These are phyloP conservation scores for Warburgia ugandensis DNA, from an alignment of 164 flowering plant genomes.

Conservation along the genomic window DNA sequence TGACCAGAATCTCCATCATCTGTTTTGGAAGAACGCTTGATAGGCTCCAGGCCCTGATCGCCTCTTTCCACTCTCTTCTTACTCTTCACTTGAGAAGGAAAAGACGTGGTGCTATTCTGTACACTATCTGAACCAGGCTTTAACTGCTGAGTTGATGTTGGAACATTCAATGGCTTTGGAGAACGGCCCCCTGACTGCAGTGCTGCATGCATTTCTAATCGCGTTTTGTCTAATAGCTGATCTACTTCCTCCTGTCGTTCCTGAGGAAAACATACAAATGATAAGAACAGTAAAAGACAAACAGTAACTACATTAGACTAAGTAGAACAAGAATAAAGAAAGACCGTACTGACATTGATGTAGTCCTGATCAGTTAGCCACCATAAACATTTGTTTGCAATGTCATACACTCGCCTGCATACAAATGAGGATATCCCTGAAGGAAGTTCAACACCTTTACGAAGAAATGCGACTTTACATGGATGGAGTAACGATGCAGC, in stretches of 20 bases:
- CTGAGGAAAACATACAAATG: slow-evolving; percentile 25
- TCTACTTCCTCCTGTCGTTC: slow-evolving; percentile 87
- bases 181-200: slow-evolving; percentile 66
- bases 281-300: no score
- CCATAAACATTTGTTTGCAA: slow-evolving; percentile 70
- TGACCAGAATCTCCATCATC: slow-evolving; percentile 64
- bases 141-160: slow-evolving; percentile 48
- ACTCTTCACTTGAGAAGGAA: slow-evolving; percentile 61
- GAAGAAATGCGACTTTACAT: slow-evolving; percentile 96
- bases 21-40: slow-evolving; percentile 41
- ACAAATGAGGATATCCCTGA: slow-evolving; percentile 81
- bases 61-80: slow-evolving; percentile 76
- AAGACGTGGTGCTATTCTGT: slow-evolving; percentile 35
- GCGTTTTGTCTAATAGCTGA: slow-evolving; percentile 56
- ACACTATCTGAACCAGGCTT: slow-evolving; percentile 67
- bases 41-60: slow-evolving; percentile 61
- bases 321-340: background rate
- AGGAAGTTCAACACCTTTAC: slow-evolving; percentile 86
- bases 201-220: slow-evolving; percentile 78
- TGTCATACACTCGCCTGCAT: slow-evolving; percentile 87
- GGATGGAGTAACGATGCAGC: slow-evolving; percentile 96
- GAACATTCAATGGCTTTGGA: slow-evolving; percentile 74
- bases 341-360: slow-evolving; percentile 62
- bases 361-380: slow-evolving; percentile 90
- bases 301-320: background rate